Evolutionary conservation across 306 rosid genomes (phyloP), one percentile per base, ranked within the genome.

Genomic region (Glycyrrhiza uralensis): DNA sequence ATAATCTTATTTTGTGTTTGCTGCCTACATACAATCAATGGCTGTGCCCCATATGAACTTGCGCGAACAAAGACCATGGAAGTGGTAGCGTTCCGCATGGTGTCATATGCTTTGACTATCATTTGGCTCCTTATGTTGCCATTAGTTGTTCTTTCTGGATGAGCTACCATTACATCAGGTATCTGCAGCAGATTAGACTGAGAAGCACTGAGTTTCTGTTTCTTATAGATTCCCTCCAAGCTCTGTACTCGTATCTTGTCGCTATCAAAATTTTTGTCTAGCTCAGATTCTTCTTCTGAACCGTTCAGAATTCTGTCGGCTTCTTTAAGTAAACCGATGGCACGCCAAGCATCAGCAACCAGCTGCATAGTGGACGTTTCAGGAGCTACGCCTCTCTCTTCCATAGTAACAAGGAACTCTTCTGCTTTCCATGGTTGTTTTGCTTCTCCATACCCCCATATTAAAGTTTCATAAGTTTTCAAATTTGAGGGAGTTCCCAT

Each of bases 401-500:
- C 84, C 98, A 94, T 94, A 3, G 74, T 49, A 15, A 72, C 62
- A 50, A 94, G 87, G 54, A 94, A 59, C 55, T 89, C 97, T 85
- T 94, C 98, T 33, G 97, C 95, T 82, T 84, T 85, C 97, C 91
- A 81, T 4, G 98, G 98, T 38, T 87, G 98, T 72, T 83, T 91
- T 72, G 90, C 97, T 75, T 93, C 97, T 77, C 96, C 96, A 61
- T 85, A 94, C 41, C 98, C 98, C 98, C 98, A 94, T 54, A 94
- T 85, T 66, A 94, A 72, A n/a, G 97, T 94, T 80, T 94, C 98
- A 55, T 86, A 94, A 58, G 97, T 91, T 76, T 85, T 94, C 76
- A 87, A 72, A 81, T 87, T 94, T 3, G 96, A 81, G 39, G 87
- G 20, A 32, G 82, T 75, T 59, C 82, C 88, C 79, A 82, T 84